These are phyloP conservation scores for Pistacia vera DNA, from an alignment of 345 rosid species.

Conservation along the genomic window DNA sequence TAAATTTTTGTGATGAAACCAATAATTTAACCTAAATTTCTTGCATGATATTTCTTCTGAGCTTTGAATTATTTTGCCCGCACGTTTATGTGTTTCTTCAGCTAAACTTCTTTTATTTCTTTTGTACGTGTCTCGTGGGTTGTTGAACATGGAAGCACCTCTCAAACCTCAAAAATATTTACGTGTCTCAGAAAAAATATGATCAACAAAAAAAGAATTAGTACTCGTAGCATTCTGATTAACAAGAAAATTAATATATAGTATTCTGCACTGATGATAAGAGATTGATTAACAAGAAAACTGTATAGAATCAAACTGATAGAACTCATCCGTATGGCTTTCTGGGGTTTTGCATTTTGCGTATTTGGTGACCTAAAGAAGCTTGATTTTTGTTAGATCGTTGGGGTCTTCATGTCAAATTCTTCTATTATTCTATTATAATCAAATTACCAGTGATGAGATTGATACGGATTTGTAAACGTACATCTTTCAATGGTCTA, in stretches of 20 bases:
- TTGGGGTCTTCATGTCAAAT: neutral
- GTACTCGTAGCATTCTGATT: neutral
- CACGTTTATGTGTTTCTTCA: neutral
- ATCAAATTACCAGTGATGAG: neutral
- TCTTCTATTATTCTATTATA: too few species aligned
- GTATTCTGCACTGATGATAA: too few species aligned
- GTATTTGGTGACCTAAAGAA: neutral
- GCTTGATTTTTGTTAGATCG: neutral
- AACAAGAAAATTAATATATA: too few species aligned
- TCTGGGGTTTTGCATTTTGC: neutral
- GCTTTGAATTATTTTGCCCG: neutral
- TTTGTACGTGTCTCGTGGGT: neutral
- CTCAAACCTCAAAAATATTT: neutral
- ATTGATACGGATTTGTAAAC: neutral
- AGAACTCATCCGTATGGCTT: neutral
- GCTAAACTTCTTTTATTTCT: neutral
- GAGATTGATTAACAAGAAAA: neutral
- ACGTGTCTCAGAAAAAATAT: neutral
- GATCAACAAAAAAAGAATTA: neutral
- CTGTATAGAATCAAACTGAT: too few species aligned
- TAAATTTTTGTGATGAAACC: too few species aligned
- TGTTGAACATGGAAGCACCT: neutral
- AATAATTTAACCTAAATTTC: neutral
- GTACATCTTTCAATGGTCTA: constrained; percentile 15
- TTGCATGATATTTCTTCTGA: neutral